Conservation (phyloP, 768 basidiomycete species). For the Sarcomyxa edulis region DNA sequence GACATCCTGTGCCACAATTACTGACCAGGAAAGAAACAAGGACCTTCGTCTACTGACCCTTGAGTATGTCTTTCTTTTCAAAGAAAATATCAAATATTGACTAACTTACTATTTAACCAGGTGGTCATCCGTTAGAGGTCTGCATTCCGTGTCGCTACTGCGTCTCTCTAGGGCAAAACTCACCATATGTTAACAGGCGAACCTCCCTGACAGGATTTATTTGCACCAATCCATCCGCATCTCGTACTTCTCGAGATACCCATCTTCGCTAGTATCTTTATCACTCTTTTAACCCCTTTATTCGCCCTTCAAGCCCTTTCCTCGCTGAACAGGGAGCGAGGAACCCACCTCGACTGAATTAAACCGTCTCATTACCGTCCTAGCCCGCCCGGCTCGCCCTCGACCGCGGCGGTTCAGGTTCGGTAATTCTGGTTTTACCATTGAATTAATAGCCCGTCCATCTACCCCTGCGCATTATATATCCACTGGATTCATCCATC, state of each 20-base stretch:
- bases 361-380: constrained; percentile 45
- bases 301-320: constrained; percentile 48
- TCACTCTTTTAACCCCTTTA: constrained; percentile 13
- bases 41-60: constrained; percentile 82
- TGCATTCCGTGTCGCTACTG: too few species aligned
- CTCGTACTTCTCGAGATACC: background rate
- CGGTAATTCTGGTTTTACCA: constrained; percentile 54
- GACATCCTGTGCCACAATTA: constrained; percentile 49
- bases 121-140: constrained; percentile 79
- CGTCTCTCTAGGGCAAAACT: constrained; percentile 1
- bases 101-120: too few species aligned
- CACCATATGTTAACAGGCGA: too few species aligned
- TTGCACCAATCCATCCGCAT: background rate
- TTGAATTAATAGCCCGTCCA: constrained; percentile 16
- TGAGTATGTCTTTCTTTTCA: constrained; percentile 41
- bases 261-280: constrained; percentile 13
- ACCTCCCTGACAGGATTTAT: constrained; percentile 63
- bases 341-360: constrained; percentile 55
- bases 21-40: constrained; percentile 71
- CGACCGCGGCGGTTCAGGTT: constrained; percentile 74
- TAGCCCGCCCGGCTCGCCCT: constrained; percentile 54
- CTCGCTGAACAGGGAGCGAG: constrained; percentile 72
- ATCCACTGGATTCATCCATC: constrained; percentile 15
- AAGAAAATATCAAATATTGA: too few species aligned
- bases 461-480: constrained; percentile 15